Conservation (phyloP, 345 rosid species). For the Brassica rapa region DNA sequence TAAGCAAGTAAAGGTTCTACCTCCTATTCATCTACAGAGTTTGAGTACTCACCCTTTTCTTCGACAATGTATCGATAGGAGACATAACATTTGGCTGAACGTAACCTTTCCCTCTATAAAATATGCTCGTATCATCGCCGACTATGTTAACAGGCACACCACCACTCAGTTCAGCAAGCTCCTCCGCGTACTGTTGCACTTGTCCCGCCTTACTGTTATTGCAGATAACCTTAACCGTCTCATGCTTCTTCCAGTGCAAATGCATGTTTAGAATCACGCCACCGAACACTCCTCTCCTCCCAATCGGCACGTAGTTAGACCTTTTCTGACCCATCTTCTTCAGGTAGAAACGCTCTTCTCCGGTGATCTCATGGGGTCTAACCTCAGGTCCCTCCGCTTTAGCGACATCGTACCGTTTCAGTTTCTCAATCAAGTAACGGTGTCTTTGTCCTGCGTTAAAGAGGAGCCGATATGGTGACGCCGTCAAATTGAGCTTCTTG, state of each 20-base stretch:
- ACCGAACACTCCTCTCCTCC: conserved; percentile 88
- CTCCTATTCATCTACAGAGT: no score
- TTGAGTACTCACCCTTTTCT: conserved; percentile 43
- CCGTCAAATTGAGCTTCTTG: no score
- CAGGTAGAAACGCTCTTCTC: conserved; percentile 80
- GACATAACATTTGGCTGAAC: conserved; percentile 92
- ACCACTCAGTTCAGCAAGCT: conserved; percentile 86
- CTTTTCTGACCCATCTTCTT: conserved; percentile 89
- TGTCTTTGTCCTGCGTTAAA: no score
- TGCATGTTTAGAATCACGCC: conserved; percentile 97
- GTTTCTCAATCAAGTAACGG: conserved; percentile 56
- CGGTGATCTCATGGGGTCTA: conserved; percentile 69
- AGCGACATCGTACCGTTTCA: conserved; percentile 79
- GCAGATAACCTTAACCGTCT: conserved; percentile 94
- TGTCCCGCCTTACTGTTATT: conserved; percentile 81
- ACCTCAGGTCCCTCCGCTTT: conserved; percentile 82
- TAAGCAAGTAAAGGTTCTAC: not conserved
- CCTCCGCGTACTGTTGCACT: conserved; percentile 60
- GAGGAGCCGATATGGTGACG: no score
- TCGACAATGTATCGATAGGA: conserved; percentile 84
- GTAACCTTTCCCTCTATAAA: conserved; percentile 81
- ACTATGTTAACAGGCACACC: conserved; percentile 76
- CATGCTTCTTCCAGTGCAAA: conserved; percentile 91
- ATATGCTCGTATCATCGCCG: conserved; percentile 75
- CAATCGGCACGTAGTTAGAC: conserved; percentile 80